Base-by-base conservation (phyloP, 2,329 filamentous ascomycete species). In the Xylaria arbuscula region DNA sequence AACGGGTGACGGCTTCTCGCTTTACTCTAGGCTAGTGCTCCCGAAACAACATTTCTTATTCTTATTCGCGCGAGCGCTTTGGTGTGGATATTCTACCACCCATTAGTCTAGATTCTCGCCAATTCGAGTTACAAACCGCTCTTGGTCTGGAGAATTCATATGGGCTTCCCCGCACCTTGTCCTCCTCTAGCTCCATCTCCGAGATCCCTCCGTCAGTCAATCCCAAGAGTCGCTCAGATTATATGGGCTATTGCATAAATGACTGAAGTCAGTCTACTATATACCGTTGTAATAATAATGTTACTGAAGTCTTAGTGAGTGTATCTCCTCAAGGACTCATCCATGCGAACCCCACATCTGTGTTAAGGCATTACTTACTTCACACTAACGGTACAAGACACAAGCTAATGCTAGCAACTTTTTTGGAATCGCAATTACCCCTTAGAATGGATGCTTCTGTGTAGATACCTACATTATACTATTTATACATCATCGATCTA, bases 1-100 rank as follows among this genome's bases (percentile, higher is more conserved):
- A 45, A 7, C 22, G 38, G 55, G 13, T n/a, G 32, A 7, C 22
- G 38, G 55, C 22, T n/a, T 32, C 3, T 54, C 54, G 15, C 50
- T 19, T 19, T 22, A 22, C 8, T 47, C 38, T 22, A 13, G 17
- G 6, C 3, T 34, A 22, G 45, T 11, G 45, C 1, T 38, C 4
- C 34, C 19, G 22, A 22, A 53, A 7, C 59, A 9, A 45, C 8
- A 13, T 7, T 22, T 62, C 48, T 62, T 62, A 62, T 54, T 62
- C 59, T 51, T 62, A 62, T 54, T 62, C 36, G 48, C 59, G 24
- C 22, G 36, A 11, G 28, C 32, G 42, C 22, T 19, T 51, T 19
- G 17, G 17, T 50, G 36, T 62, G 15, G 32, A 32, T 57, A 28
- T 57, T 32, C 55, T 13, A 15, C 19, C 13, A n/a, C 22, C 32